phyloP scores from a whole-genome alignment of 768 basidiomycete genomes.

The Russula emetica region DNA sequence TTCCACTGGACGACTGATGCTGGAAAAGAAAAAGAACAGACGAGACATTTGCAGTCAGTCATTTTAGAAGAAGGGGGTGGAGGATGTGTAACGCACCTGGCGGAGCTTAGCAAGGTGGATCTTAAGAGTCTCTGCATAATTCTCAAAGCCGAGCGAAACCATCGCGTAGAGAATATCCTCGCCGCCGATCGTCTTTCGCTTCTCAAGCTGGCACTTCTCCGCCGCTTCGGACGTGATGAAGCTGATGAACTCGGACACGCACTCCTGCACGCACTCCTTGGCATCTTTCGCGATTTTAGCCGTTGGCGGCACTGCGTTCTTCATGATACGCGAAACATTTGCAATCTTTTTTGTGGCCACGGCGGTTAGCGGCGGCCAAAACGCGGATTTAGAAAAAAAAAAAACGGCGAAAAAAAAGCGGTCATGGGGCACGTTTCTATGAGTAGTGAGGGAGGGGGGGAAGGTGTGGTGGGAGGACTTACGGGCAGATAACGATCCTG shows the following conservation, averaged over 20 bases:
- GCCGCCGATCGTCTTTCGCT: constrained; percentile 96
- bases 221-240: constrained; percentile 98
- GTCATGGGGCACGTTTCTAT: background rate
- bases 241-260: constrained; percentile 95
- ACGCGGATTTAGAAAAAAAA: no score
- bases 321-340: constrained; percentile 98
- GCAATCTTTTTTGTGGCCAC: constrained; percentile 67
- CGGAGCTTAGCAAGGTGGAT: constrained; percentile 89
- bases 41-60: background rate
- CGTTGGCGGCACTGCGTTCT: constrained; percentile 77
- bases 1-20: constrained; percentile 29
- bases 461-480: constrained; percentile 31
- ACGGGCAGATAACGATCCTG: constrained; percentile 96
- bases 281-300: constrained; percentile 98
- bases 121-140: constrained; percentile 88
- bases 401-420: background rate
- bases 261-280: constrained; percentile 98
- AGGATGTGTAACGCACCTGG: constrained; percentile 46
- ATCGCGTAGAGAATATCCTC: constrained; percentile 98
- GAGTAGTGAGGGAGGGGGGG: background rate
- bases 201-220: constrained; percentile 90
- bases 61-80: no score
- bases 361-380: background rate
- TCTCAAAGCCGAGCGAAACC: constrained; percentile 87
- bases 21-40: background rate